phyloP scores from a whole-genome alignment of 495 filamentous ascomycete species.

The Staphylotrichum longicolle region DNA sequence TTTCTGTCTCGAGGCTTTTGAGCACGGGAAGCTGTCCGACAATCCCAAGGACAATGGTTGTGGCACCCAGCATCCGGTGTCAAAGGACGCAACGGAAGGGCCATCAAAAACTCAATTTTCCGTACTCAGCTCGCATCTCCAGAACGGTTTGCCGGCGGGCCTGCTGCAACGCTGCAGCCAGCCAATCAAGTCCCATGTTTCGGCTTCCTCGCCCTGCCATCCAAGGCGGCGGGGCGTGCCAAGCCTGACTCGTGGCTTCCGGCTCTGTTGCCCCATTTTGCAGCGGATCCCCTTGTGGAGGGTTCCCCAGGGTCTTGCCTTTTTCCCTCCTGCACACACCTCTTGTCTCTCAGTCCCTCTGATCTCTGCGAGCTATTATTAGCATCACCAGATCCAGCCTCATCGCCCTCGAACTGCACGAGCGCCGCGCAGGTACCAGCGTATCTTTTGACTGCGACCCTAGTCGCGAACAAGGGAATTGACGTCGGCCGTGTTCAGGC shows the following conservation, averaged over 20 bases:
- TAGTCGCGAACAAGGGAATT: constrained; percentile 29
- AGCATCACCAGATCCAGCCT: constrained; percentile 38
- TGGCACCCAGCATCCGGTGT: too few relatives aligned
- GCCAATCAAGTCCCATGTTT: background rate
- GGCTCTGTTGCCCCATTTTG: constrained; percentile 20
- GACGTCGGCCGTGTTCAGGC: constrained; percentile 26
- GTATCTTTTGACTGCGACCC: constrained; percentile 28
- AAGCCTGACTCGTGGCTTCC: constrained; percentile 29
- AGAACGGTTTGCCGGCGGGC: background rate
- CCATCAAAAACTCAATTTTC: background rate
- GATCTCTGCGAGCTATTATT: constrained; percentile 34
- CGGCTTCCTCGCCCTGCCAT: constrained; percentile 11
- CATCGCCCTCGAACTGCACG: constrained; percentile 34
- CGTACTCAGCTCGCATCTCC: background rate
- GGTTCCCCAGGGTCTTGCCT: constrained; percentile 19
- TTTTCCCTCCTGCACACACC: constrained; percentile 22
- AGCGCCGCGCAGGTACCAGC: constrained; percentile 34
- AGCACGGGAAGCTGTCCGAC: too few relatives aligned
- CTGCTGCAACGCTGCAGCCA: background rate
- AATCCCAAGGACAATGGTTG: too few relatives aligned
- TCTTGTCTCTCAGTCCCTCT: constrained; percentile 27
- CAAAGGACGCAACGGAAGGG: too few relatives aligned
- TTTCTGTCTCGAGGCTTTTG: too few relatives aligned
- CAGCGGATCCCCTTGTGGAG: constrained; percentile 8
- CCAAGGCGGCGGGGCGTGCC: constrained; percentile 11